These are phyloP conservation scores for Aspergillus sojae DNA, from an alignment of 2,329 filamentous ascomycete species.

Conservation along the genomic window DNA sequence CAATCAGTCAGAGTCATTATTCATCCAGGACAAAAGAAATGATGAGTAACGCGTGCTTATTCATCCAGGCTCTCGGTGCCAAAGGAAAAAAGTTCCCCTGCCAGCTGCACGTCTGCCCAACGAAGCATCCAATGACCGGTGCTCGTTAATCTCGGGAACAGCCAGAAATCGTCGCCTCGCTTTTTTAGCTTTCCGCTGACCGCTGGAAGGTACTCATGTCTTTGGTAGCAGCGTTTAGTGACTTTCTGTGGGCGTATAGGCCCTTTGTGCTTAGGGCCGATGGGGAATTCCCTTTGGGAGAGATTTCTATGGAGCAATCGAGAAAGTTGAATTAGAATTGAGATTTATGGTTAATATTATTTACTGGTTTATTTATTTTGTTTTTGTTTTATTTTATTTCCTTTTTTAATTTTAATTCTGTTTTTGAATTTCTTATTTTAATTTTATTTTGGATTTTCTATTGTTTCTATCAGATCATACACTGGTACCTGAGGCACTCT, in stretches of 20 bases:
- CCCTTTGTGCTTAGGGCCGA: constrained; percentile 10
- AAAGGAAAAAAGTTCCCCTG: constrained; percentile 16
- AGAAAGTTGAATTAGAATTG: constrained; percentile 11
- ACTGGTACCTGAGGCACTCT: constrained; percentile 8
- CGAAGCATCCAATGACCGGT: constrained; percentile 39
- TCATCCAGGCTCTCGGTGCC: constrained; percentile 19
- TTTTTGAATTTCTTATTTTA: background rate
- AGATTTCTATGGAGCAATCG: constrained; percentile 15
- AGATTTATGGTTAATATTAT: constrained; percentile 8
- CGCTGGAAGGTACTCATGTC: constrained; percentile 22
- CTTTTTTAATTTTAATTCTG: constrained; percentile 5
- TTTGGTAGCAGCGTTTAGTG: background rate
- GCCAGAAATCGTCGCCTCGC: constrained; percentile 37
- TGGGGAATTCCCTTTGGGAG: constrained; percentile 6
- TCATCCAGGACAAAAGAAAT: constrained; percentile 12
- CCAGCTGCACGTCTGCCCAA: constrained; percentile 39
- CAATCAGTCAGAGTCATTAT: constrained; percentile 5
- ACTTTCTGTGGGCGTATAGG: constrained; percentile 1
- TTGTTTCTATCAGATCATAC: constrained; percentile 3
- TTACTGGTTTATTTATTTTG: constrained; percentile 6
- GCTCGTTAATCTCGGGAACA: constrained; percentile 31
- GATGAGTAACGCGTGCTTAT: constrained; percentile 18
- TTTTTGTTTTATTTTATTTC: constrained; percentile 4
- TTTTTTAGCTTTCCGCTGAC: constrained; percentile 32
- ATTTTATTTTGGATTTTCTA: background rate